Evolutionary conservation across 2,329 filamentous ascomycete species (phyloP).

Genomic region (Epichloe gansuensis): DNA sequence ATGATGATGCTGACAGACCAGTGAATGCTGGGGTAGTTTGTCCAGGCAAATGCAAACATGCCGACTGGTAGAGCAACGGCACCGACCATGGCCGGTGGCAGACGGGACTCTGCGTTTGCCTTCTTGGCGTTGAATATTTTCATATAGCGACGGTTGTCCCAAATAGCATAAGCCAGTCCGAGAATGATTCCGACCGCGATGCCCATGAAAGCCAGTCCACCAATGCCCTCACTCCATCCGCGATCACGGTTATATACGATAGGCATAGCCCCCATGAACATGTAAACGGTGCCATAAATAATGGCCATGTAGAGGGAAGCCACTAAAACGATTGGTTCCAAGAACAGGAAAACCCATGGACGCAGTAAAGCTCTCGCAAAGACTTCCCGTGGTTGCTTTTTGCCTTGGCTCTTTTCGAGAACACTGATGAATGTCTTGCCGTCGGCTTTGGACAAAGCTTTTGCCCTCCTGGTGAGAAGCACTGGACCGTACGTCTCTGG

Average conservation of each 20-base stretch:
- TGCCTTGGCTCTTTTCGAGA: not conserved
- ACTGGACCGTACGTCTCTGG: constrained; percentile 42
- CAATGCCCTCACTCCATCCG: constrained; percentile 38
- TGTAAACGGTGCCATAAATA: constrained; percentile 34
- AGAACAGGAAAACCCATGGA: constrained; percentile 47
- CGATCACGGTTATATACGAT: constrained; percentile 42
- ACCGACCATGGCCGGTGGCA: constrained; percentile 43
- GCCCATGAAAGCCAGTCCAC: constrained; percentile 45
- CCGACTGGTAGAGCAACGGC: constrained; percentile 39
- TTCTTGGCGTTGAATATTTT: constrained; percentile 29
- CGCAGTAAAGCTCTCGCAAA: constrained; percentile 15
- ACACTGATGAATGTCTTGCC: not conserved
- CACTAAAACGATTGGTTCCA: constrained; percentile 48
- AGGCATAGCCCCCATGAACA: constrained; percentile 34
- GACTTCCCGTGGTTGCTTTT: too few relatives aligned
- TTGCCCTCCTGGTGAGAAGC: constrained; percentile 32
- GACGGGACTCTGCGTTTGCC: constrained; percentile 44
- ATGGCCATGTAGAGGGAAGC: constrained; percentile 46
- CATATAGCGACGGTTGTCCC: constrained; percentile 35
- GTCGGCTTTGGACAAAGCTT: not conserved
- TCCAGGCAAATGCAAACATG: constrained; percentile 50
- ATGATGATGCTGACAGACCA: constrained; percentile 29
- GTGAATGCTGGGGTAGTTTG: constrained; percentile 35
- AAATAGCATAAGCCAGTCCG: constrained; percentile 35
- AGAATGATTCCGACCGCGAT: constrained; percentile 44